These are phyloP conservation scores for Chlamydomonas asymmetrica DNA, from an alignment of 139 green algal genomes.

Conservation along the genomic window DNA sequence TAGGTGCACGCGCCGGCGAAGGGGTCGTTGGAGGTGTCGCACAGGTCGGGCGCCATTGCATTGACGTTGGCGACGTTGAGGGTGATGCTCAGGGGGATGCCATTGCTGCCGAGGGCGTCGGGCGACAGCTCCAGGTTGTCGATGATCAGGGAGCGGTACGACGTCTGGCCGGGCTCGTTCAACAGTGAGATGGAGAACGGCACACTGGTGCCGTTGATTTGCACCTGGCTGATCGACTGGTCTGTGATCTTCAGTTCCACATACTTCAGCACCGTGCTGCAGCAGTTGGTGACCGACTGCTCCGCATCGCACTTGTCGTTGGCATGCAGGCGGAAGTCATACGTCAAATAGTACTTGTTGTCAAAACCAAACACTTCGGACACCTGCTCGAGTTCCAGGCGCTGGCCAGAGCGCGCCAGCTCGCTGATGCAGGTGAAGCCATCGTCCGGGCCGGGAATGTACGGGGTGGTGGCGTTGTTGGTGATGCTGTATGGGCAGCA, in stretches of 20 bases:
- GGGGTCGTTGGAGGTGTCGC: conserved; percentile 6
- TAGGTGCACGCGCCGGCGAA: conserved; percentile 26
- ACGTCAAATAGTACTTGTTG: background rate
- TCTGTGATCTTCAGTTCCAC: conserved; percentile 22
- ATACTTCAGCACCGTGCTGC: conserved; percentile 22
- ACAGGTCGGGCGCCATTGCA: conserved; percentile 7
- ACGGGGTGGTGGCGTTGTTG: background rate
- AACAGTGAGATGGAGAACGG: conserved; percentile 4
- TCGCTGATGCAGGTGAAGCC: conserved; percentile 16
- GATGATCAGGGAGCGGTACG: conserved; percentile 15
- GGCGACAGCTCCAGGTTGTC: conserved; percentile 15
- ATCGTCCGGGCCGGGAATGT: background rate
- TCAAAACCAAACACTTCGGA: background rate
- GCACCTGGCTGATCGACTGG: conserved; percentile 8
- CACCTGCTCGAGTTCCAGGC: conserved; percentile 5
- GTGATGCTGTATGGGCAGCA: conserved; percentile 31
- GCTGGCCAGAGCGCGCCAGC: background rate
- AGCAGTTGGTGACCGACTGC: conserved; percentile 22
- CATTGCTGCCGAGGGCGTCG: conserved; percentile 5
- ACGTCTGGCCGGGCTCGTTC: conserved; percentile 19
- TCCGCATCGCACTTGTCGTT: background rate
- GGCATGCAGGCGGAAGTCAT: conserved; percentile 18
- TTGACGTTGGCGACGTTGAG: background rate
- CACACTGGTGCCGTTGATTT: background rate
- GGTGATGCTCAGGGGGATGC: conserved; percentile 18